A percentile compares a stretch with the other conserved stretches of the same genome.
These are phyloP conservation scores for Entomortierella beljakovae DNA, from an alignment of 192 early-diverging fungal genomes.

Conservation along the genomic window DNA sequence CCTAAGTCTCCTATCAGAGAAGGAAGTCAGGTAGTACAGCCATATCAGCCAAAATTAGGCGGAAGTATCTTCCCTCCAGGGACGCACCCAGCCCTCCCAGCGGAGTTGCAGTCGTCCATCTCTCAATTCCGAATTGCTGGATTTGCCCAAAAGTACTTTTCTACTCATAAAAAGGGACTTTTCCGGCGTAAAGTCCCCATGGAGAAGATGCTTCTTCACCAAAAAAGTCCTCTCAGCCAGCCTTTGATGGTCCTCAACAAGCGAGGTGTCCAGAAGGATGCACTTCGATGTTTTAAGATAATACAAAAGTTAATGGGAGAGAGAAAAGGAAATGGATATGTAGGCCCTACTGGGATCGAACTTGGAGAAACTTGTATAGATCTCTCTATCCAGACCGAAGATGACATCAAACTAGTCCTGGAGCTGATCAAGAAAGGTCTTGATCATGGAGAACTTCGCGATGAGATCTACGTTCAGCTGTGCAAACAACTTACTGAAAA, in stretches of 20 bases:
- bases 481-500: constrained; percentile 90
- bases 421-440: constrained; percentile 84
- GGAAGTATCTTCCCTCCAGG: constrained; percentile 2
- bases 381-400: constrained; percentile 51
- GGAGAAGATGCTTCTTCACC: constrained; percentile 88
- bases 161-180: constrained; percentile 87
- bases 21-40: neutral
- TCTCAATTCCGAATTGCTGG: constrained; percentile 85
- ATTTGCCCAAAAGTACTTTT: constrained; percentile 93
- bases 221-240: constrained; percentile 79
- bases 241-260: constrained; percentile 89
- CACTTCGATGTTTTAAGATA: constrained; percentile 84
- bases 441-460: constrained; percentile 78
- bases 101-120: constrained; percentile 77
- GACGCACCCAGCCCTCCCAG: constrained; percentile 53
- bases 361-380: constrained; percentile 50
- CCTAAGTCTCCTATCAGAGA: constrained; percentile 4
- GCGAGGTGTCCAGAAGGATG: constrained; percentile 83
- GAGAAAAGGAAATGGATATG: constrained; percentile 49
- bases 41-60: neutral
- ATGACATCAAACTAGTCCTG: constrained; percentile 74
- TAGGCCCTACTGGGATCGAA: constrained; percentile 48
- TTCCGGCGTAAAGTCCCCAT: constrained; percentile 87
- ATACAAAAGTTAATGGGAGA: constrained; percentile 92
- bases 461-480: constrained; percentile 95